These are phyloP conservation scores for Spizellomyces sp. DNA, from an alignment of 192 early-diverging fungal species.

Conservation along the genomic window DNA sequence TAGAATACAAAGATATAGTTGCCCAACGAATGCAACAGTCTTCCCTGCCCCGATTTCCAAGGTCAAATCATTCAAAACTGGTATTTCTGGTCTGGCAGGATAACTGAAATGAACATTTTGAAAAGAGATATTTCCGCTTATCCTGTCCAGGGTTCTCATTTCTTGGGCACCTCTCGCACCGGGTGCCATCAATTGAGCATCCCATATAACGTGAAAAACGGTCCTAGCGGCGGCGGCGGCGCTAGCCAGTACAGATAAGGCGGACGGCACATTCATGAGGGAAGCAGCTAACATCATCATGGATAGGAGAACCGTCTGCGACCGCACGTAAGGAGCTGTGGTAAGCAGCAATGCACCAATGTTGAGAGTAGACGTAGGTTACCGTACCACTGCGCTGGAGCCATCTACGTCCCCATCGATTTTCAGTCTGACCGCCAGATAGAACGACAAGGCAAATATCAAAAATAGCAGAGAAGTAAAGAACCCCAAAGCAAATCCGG, in stretches of 20 bases:
- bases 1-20: conserved; percentile 70
- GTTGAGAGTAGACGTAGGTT: not conserved
- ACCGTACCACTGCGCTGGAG: conserved; percentile 14
- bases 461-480: conserved; percentile 73
- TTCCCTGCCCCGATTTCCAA: conserved; percentile 60
- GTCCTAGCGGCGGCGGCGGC: conserved; percentile 75
- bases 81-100: conserved; percentile 57
- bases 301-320: conserved; percentile 18
- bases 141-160: no score
- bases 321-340: conserved; percentile 5
- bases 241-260: conserved; percentile 67
- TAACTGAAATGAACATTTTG: conserved; percentile 70
- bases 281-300: conserved; percentile 48
- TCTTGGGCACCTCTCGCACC: no score
- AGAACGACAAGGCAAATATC: conserved; percentile 76
- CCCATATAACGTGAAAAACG: conserved; percentile 72
- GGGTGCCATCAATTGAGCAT: no score
- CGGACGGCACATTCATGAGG: conserved; percentile 76
- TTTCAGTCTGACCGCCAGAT: not conserved
- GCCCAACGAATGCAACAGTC: conserved; percentile 83
- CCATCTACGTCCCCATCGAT: not conserved
- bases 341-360: not conserved
- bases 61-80: conserved; percentile 55
- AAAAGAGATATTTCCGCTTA: conserved; percentile 56
- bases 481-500: conserved; percentile 57